A percentile compares a stretch with the other conserved stretches of the same genome.
phyloP scores from a whole-genome alignment of 345 rosid genomes.

The Populus davidiana region DNA sequence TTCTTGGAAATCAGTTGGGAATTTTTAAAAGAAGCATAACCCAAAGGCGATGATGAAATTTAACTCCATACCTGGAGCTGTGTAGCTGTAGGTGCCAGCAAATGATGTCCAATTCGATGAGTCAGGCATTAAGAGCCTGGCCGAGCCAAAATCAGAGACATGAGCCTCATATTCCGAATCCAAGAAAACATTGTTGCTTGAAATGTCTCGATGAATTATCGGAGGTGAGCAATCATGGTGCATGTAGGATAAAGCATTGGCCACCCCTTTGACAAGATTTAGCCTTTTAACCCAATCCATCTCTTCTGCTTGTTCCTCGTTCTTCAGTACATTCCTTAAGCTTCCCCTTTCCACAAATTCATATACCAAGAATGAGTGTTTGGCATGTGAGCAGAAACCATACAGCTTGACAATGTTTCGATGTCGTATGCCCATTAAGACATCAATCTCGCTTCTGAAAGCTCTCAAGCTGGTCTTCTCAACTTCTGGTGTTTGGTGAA shows the following conservation, averaged over 20 bases:
- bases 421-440: neutral
- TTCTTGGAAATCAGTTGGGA: too few species aligned
- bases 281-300: constrained; percentile 11
- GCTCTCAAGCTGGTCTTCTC: neutral
- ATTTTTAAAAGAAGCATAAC: too few species aligned
- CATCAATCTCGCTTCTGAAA: constrained; percentile 5
- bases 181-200: constrained; percentile 14
- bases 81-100: constrained; percentile 17
- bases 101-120: neutral
- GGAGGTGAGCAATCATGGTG: constrained; percentile 20
- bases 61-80: constrained; percentile 9
- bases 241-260: constrained; percentile 11
- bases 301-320: neutral
- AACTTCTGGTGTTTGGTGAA: neutral
- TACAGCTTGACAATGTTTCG: constrained; percentile 3
- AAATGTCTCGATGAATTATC: constrained; percentile 11
- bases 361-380: constrained; percentile 7
- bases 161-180: constrained; percentile 1
- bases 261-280: constrained; percentile 8
- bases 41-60: neutral
- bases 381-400: neutral
- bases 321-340: neutral
- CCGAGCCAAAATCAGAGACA: constrained; percentile 23
- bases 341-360: constrained; percentile 19
- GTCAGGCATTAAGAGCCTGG: constrained; percentile 5